phyloP scores from a whole-genome alignment of 2,329 filamentous ascomycete species.

The Parastagonospora nodorum region DNA sequence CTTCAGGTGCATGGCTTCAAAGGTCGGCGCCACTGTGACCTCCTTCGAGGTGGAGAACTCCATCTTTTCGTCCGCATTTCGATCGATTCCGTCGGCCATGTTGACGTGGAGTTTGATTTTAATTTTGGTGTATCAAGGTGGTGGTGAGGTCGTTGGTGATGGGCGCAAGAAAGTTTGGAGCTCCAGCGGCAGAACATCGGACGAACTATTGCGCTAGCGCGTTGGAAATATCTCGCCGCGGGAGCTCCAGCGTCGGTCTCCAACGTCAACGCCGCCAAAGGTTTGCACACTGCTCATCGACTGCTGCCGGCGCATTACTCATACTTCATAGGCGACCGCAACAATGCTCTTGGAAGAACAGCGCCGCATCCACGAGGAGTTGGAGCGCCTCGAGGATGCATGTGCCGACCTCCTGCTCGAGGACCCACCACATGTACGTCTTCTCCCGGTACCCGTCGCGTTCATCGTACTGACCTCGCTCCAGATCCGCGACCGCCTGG shows the following conservation, averaged over 20 bases:
- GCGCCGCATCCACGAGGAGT: constrained; percentile 90
- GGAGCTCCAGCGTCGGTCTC: constrained; percentile 16
- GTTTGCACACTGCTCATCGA: constrained; percentile 22
- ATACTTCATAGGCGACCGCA: constrained; percentile 27
- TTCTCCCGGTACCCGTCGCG: background rate
- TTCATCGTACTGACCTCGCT: constrained; percentile 5
- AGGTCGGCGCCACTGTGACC: constrained; percentile 88
- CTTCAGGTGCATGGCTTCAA: constrained; percentile 81
- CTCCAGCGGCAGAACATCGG: constrained; percentile 22
- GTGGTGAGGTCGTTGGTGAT: constrained; percentile 12
- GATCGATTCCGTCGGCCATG: constrained; percentile 94
- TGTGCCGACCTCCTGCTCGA: constrained; percentile 87
- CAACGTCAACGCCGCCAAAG: constrained; percentile 24
- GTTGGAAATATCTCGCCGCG: constrained; percentile 19
- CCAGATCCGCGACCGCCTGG: constrained; percentile 84
- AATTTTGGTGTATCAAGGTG: background rate
- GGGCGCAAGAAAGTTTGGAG: constrained; percentile 35
- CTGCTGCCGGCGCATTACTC: constrained; percentile 18
- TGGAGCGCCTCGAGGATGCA: constrained; percentile 93
- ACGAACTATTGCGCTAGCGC: constrained; percentile 20
- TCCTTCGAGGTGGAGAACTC: constrained; percentile 98
- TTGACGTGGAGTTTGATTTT: constrained; percentile 38
- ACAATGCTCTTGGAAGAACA: constrained; percentile 88
- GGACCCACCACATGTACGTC: constrained; percentile 80
- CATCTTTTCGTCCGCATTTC: constrained; percentile 93